Conservation (phyloP, 345 rosid genomes). For the Syzygium oleosum region DNA sequence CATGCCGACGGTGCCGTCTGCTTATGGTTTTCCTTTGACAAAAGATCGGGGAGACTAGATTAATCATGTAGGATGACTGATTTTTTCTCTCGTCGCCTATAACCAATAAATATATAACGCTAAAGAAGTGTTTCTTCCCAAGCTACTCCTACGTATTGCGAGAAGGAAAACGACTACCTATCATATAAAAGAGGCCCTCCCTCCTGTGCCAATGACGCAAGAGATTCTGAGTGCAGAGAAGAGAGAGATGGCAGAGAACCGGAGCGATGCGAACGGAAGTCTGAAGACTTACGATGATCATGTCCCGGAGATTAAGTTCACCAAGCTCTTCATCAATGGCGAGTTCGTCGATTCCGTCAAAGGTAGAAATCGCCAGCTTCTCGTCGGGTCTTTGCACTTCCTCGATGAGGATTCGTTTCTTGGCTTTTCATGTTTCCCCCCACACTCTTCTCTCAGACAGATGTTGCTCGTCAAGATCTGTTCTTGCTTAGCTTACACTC, state of each 20-base stretch:
- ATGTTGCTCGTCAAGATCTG: not conserved
- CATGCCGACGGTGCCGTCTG: too few species aligned
- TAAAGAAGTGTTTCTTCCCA: not conserved
- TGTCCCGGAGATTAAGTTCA: conserved; percentile 51
- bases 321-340: conserved; percentile 62
- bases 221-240: not conserved
- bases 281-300: conserved; percentile 1
- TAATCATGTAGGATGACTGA: not conserved
- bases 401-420: not conserved
- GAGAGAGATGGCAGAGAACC: conserved; percentile 24
- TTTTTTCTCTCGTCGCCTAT: not conserved
- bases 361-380: conserved; percentile 20
- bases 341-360: conserved; percentile 49
- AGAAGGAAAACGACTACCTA: not conserved
- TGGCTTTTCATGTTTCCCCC: not conserved
- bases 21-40: not conserved
- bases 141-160: not conserved
- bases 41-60: not conserved
- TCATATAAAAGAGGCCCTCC: not conserved
- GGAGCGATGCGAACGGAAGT: conserved; percentile 20
- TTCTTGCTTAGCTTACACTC: not conserved
- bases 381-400: not conserved
- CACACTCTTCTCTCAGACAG: not conserved
- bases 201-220: not conserved
- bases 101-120: not conserved